Percentiles rank a stretch among this genome's conserved stretches.
Evolutionary conservation across 495 filamentous ascomycete genomes (phyloP).

Genomic region (Penicillium nucicola): DNA sequence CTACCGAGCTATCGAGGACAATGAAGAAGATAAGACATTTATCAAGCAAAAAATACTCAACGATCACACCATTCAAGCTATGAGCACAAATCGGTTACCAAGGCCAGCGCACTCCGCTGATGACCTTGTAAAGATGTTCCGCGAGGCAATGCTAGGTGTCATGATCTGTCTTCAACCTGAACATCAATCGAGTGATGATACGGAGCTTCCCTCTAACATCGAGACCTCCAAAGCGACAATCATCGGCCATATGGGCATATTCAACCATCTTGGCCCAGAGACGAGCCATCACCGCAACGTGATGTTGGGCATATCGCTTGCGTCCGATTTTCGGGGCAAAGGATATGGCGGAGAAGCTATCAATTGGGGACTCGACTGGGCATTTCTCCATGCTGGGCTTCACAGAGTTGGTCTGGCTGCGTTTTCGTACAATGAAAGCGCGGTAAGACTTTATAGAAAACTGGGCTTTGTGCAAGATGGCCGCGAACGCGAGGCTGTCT

Average conservation of each 20-base stretch:
- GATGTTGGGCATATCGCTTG: conserved; percentile 40
- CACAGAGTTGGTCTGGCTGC: conserved; percentile 32
- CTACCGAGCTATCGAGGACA: conserved; percentile 8
- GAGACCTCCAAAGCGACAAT: neutral
- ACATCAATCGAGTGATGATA: neutral
- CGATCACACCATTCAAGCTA: neutral
- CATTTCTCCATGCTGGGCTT: conserved; percentile 41
- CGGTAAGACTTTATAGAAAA: conserved; percentile 39
- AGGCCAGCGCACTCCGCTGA: neutral
- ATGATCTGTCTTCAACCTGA: conserved; percentile 1
- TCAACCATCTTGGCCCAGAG: neutral
- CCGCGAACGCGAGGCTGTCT: conserved; percentile 39
- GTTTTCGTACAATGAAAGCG: conserved; percentile 43
- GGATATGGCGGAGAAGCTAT: conserved; percentile 56
- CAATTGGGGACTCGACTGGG: conserved; percentile 48
- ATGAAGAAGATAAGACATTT: conserved; percentile 7
- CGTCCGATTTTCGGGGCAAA: conserved; percentile 32
- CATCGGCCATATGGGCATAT: neutral
- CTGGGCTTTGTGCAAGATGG: conserved; percentile 52
- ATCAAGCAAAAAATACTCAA: neutral
- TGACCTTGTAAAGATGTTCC: neutral
- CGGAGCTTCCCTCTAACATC: too few species aligned
- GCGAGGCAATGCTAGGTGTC: neutral
- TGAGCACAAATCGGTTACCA: neutral
- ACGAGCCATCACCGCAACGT: conserved; percentile 38